phyloP scores from a whole-genome alignment of 306 rosid species.

The Casuarina equisetifolia region DNA sequence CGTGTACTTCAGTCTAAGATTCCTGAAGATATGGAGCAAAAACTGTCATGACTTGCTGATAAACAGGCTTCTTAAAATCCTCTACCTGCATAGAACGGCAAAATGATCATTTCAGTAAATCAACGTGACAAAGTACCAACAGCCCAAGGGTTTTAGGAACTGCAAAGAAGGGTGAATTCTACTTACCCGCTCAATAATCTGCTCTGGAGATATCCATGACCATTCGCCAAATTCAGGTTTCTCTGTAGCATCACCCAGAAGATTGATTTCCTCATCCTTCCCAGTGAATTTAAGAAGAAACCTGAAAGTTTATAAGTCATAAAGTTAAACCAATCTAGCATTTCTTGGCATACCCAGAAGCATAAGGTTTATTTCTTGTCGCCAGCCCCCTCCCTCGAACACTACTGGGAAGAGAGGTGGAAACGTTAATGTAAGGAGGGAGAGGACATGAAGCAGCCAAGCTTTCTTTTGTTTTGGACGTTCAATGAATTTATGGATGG shows the following conservation, averaged over 20 bases:
- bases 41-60: constrained; percentile 63
- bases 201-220: constrained; percentile 78
- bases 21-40: constrained; percentile 65
- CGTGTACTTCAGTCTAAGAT: neutral
- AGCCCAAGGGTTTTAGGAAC: constrained; percentile 9
- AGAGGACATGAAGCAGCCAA: neutral
- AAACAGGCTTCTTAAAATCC: constrained; percentile 92
- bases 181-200: constrained; percentile 65
- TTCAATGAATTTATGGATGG: neutral
- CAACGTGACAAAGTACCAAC: neutral
- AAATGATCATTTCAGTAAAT: constrained; percentile 5
- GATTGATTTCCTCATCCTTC: constrained; percentile 79
- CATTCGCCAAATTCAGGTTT: constrained; percentile 93
- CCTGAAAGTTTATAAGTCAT: constrained; percentile 41
- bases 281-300: constrained; percentile 77
- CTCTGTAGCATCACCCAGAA: constrained; percentile 90
- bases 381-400: neutral
- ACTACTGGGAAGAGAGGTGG: neutral
- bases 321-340: neutral
- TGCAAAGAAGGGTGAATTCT: constrained; percentile 10
- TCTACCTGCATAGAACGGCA: constrained; percentile 55
- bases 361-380: too few species aligned
- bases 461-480: neutral
- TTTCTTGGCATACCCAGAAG: neutral
- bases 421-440: neutral